phyloP scores from a whole-genome alignment of 306 rosid genomes.

The Casuarina cunninghamiana region DNA sequence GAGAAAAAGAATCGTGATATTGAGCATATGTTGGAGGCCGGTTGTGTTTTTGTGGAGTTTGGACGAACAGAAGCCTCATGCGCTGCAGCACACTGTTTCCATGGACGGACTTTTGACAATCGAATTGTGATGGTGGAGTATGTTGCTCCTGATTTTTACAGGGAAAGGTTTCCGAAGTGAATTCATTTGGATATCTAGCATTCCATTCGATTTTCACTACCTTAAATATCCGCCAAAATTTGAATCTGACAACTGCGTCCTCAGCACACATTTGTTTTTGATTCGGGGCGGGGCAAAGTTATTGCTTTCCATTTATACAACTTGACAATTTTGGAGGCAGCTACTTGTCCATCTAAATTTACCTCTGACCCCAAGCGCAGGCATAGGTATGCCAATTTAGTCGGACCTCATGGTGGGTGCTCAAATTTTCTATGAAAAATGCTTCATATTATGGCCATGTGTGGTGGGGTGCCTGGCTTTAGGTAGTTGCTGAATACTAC shows the following conservation, averaged over 20 bases:
- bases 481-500: not conserved
- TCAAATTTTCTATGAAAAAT: not conserved
- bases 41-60: slow-evolving; percentile 79
- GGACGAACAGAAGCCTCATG: slow-evolving; percentile 74
- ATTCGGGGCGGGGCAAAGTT: not conserved
- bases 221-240: not conserved
- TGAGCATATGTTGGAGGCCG: slow-evolving; percentile 46
- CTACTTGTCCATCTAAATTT: not conserved
- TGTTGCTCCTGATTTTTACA: slow-evolving; percentile 48
- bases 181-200: slow-evolving; percentile 1
- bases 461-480: not conserved
- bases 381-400: not conserved
- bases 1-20: slow-evolving; percentile 30
- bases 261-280: not conserved
- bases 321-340: not conserved
- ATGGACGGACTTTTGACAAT: slow-evolving; percentile 72
- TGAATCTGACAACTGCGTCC: slow-evolving; percentile 2
- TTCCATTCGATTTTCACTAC: slow-evolving; percentile 4
- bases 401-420: not conserved
- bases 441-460: not conserved
- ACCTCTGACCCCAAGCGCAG: not conserved
- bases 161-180: slow-evolving; percentile 59
- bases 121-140: slow-evolving; percentile 67
- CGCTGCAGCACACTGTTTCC: slow-evolving; percentile 75
- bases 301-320: not conserved